A percentile compares a stretch with the other conserved stretches of the same genome.
phyloP scores from a whole-genome alignment of 176 grass and related monocot genomes.

The Cenchrus americanus region DNA sequence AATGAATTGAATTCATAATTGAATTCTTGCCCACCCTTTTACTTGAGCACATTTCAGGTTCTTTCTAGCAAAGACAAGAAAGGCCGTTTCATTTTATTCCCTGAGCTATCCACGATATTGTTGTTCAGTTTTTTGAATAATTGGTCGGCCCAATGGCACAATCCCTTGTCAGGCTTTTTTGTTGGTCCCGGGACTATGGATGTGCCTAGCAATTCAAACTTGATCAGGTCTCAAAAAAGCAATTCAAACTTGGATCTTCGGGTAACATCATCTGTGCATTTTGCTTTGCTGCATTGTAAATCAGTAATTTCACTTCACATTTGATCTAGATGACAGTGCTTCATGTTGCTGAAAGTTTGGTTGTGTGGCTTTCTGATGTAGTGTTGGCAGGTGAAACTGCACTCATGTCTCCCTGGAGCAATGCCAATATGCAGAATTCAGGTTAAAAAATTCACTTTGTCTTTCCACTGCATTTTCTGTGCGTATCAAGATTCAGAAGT shows the following conservation, averaged over 20 bases:
- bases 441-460: background rate
- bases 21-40: background rate
- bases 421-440: background rate
- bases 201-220: background rate
- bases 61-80: background rate
- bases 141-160: background rate
- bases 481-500: constrained; percentile 1
- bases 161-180: background rate
- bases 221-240: background rate
- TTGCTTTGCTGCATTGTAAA: background rate
- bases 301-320: background rate
- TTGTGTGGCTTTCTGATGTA: background rate
- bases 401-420: background rate
- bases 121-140: background rate
- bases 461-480: background rate
- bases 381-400: background rate
- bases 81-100: background rate
- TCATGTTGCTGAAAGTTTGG: background rate
- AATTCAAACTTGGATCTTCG: constrained; percentile 2
- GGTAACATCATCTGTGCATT: background rate
- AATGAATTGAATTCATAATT: constrained; percentile 20
- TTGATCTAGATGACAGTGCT: background rate
- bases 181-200: background rate
- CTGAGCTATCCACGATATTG: background rate
- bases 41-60: background rate